Base-by-base conservation (phyloP, 2,329 filamentous ascomycete genomes). In the Botrytis elliptica region DNA sequence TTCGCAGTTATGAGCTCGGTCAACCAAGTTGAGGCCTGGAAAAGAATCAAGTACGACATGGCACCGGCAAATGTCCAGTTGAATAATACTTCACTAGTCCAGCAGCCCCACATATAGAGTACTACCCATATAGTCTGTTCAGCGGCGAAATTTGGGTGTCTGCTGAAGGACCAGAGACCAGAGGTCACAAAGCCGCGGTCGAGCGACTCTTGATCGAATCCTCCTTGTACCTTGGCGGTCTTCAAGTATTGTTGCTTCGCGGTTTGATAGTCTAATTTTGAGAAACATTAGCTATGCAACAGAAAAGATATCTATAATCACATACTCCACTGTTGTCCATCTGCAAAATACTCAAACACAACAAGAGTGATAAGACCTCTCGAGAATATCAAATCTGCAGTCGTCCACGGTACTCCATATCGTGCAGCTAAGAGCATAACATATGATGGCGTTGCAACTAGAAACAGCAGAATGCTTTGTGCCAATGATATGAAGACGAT, bases 111-210 rank as follows among this genome's bases (percentile, higher is more conserved):
- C 79, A 93, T 89, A 82, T 98, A 98, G 70, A 98, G 83, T 14
- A 90, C 85, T 71, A 97, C 86, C 96, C 96, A 99, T 79, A 98
- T 90, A 44, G 90, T 86, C 84, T 98, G 96, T 83, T 99, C 96
- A 8, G 93, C 93, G 8, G 93, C 90, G 80, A 98, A 99, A 83
- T 99, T 99, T 66, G 96, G 96, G 82, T 99, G 97, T 64, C 96
- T 89, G 78, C 92, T 95, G 85, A 91, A 94, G 0, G 90, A 91
- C 91, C 93, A 99, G 12, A 99, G 85, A 0, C 96, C 96, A 7
- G 87, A 89, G 14, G 93, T 92, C 76, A 93, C 87, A 83, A 99
- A 99, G 60, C 96, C 96, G 55, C 95, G 92, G 76, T 98, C 93
- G 40, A 99, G 88, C 71, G 97, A 93, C 75, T 89, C 89, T 77